phyloP scores from a whole-genome alignment of 148 eudicot genomes.

The Rhododendron ferrugineum region DNA sequence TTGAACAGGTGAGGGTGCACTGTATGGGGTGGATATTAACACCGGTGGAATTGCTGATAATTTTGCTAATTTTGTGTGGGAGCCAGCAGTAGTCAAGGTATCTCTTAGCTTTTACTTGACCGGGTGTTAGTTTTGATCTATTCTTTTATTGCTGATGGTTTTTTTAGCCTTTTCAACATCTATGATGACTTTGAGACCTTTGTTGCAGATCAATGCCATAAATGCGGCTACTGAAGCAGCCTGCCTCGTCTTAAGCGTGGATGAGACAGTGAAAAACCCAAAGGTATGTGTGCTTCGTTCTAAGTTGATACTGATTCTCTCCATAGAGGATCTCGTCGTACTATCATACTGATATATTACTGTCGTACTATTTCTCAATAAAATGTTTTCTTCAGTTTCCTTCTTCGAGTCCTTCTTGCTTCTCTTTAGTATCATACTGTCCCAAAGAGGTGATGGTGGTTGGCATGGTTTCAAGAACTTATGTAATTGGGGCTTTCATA shows the following conservation, averaged over 20 bases:
- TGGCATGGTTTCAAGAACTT: background rate
- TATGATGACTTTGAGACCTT: background rate
- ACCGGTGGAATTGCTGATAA: slow-evolving; percentile 97
- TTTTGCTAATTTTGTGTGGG: slow-evolving; percentile 93
- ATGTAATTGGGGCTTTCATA: background rate
- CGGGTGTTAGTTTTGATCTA: background rate
- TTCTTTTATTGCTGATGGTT: background rate
- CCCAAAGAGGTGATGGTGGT: background rate
- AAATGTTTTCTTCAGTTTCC: background rate
- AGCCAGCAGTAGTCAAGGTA: slow-evolving; percentile 98
- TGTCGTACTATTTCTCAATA: background rate
- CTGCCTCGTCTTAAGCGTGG: slow-evolving; percentile 85
- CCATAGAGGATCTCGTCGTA: background rate
- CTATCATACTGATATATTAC: background rate
- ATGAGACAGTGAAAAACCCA: slow-evolving; percentile 93
- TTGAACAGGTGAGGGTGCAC: slow-evolving; percentile 84
- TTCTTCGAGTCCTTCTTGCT: background rate
- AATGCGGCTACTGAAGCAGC: slow-evolving; percentile 99
- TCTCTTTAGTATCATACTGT: background rate
- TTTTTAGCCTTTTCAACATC: background rate
- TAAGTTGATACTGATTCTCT: background rate
- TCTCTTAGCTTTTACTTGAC: background rate
- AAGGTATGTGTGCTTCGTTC: slow-evolving; percentile 49
- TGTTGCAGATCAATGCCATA: slow-evolving; percentile 78
- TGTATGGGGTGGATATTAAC: slow-evolving; percentile 87